Evolutionary conservation across 2,329 filamentous ascomycete genomes (phyloP).

Genomic region (Penicillium janthinellum): DNA sequence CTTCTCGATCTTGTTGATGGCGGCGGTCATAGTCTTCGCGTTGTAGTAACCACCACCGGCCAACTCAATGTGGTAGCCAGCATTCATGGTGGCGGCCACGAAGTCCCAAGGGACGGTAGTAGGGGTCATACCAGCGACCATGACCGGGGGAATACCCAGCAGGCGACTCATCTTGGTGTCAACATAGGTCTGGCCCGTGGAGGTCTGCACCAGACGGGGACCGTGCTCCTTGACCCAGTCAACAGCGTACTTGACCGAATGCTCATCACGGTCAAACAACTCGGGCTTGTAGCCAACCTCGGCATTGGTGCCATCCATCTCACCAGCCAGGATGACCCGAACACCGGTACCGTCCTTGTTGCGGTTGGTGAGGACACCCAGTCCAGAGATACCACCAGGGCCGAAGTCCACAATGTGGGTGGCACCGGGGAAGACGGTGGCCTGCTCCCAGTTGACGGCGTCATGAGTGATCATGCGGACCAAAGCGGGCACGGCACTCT

Average conservation of each 20-base stretch:
- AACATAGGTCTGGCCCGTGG: slow-evolving; percentile 84
- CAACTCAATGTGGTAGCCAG: slow-evolving; percentile 51
- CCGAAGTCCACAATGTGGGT: slow-evolving; percentile 97
- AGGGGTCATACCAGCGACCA: slow-evolving; percentile 94
- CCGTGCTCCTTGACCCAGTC: slow-evolving; percentile 99
- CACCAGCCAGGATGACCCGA: slow-evolving; percentile 89
- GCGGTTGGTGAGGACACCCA: slow-evolving; percentile 93
- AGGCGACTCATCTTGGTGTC: slow-evolving; percentile 95
- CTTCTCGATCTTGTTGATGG: slow-evolving; percentile 81
- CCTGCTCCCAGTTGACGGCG: slow-evolving; percentile 93
- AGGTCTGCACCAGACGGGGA: slow-evolving; percentile 87
- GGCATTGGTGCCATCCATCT: slow-evolving; percentile 84
- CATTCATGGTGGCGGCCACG: slow-evolving; percentile 57
- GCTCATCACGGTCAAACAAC: slow-evolving; percentile 93
- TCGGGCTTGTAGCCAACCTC: slow-evolving; percentile 98
- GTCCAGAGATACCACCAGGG: slow-evolving; percentile 92
- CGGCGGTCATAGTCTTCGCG: slow-evolving; percentile 77
- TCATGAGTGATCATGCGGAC: slow-evolving; percentile 94
- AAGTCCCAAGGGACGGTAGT: slow-evolving; percentile 77
- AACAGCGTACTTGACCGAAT: slow-evolving; percentile 90
- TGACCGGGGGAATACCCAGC: slow-evolving; percentile 79
- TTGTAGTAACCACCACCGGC: slow-evolving; percentile 60
- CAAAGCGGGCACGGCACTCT: slow-evolving; percentile 82
- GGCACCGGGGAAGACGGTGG: slow-evolving; percentile 84
- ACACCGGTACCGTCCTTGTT: slow-evolving; percentile 99